Conservation (phyloP, 495 filamentous ascomycete species). For the Thermothielavioides terrestris region DNA sequence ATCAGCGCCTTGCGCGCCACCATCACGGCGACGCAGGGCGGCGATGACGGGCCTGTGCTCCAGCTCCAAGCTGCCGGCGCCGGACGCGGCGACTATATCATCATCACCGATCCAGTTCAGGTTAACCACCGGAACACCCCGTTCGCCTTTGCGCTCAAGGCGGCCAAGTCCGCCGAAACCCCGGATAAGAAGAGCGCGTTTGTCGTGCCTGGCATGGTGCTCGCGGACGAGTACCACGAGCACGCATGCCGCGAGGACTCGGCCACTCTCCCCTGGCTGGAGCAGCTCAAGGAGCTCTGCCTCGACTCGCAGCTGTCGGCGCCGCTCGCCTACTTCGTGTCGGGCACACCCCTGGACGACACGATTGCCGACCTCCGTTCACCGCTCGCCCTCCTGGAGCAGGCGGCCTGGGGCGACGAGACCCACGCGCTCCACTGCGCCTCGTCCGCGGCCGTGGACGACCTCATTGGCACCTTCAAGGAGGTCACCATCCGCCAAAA, state of each 20-base stretch:
- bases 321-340: conserved; percentile 20
- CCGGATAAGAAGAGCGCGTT: conserved; percentile 9
- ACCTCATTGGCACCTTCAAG: conserved; percentile 6
- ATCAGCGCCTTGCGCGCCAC: background rate
- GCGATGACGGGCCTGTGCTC: background rate
- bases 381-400: conserved; percentile 8
- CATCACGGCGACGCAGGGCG: background rate
- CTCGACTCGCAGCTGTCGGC: background rate
- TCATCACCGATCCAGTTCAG: conserved; percentile 11
- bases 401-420: background rate
- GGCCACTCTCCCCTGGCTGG: conserved; percentile 13
- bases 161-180: background rate
- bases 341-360: conserved; percentile 20
- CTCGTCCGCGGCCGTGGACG: conserved; percentile 5
- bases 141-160: conserved; percentile 5
- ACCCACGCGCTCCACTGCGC: conserved; percentile 3
- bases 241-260: conserved; percentile 3
- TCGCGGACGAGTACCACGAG: conserved; percentile 27
- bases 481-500: background rate
- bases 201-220: conserved; percentile 16
- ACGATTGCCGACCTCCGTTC: conserved; percentile 12
- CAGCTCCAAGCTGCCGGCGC: conserved; percentile 3
- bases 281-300: conserved; percentile 9
- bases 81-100: conserved; percentile 12
- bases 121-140: background rate